A percentile compares a stretch with the other conserved stretches of the same genome.
phyloP scores from a whole-genome alignment of 2,329 filamentous ascomycete species.

The Xylaria sp. region DNA sequence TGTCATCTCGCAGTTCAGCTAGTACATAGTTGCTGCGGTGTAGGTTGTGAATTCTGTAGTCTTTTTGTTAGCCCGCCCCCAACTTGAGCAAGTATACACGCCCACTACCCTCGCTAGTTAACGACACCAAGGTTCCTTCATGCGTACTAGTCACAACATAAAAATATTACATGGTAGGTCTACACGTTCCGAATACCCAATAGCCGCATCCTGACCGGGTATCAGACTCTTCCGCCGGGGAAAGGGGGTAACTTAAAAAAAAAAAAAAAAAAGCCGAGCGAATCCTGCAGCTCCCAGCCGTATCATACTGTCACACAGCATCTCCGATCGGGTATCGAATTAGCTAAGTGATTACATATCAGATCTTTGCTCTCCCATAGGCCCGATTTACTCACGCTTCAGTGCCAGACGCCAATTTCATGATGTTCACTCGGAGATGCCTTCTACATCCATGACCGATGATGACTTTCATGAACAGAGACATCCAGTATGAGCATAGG shows the following conservation, averaged over 20 bases:
- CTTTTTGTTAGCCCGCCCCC: background rate
- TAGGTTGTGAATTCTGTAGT: background rate
- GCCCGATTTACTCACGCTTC: background rate
- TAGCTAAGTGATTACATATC: background rate
- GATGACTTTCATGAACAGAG: background rate
- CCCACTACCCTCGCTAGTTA: background rate
- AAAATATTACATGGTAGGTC: background rate
- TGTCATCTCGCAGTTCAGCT: background rate
- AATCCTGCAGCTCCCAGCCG: background rate
- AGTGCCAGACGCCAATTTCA: background rate
- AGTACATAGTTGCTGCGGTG: background rate
- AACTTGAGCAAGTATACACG: no score
- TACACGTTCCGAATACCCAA: background rate
- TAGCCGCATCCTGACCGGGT: background rate
- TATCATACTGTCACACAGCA: slow-evolving; percentile 17
- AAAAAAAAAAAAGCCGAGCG: background rate
- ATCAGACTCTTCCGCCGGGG: background rate
- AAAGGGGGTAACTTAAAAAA: background rate
- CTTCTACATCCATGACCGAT: background rate
- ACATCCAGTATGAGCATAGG: background rate
- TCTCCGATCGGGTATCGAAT: background rate
- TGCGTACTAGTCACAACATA: background rate
- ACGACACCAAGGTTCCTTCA: background rate
- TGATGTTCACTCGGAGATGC: background rate
- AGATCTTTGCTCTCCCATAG: background rate